Evolutionary conservation across 164 flowering plant species (phyloP), one percentile per base, ranked within the genome.

Genomic region (Kalanchoe fedtschenkoi): DNA sequence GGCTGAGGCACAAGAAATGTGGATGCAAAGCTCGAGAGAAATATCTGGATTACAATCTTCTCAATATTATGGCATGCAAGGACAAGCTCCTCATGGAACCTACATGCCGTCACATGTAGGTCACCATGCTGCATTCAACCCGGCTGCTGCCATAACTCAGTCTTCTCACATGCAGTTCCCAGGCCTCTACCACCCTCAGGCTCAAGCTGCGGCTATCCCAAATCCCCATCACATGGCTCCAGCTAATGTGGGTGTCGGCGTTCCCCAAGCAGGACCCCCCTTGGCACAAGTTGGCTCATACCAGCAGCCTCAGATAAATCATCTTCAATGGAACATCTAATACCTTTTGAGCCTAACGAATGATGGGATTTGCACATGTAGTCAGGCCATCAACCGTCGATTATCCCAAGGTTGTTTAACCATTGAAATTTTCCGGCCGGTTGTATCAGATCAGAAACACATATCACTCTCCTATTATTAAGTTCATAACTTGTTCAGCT

Each of bases 11-110:
- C 85, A 96, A 3, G 97, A 90, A 76, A 67, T 88, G 6, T 88
- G 98, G 98, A 74, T 93, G 58, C 92, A 83, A 74, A 88, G 82
- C 63, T 84, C 87, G 4, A 78, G 97, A 72, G 98, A 88, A 30
- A 60, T 77, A 39, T 75, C 85, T 2, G 77, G 85, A 14, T 1
- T 89, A 80, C 98, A 88, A 47, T 80, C 96, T 0, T 68, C 80
- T 32, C 81, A 87, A 54, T 93, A 83, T 69, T 93, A 85, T 75
- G 88, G 84, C 68, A 69, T 93, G 76, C 70, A 87, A 17, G 89
- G 84, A 54, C 96, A 88, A 71, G 72, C 83, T 11, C 89, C 89
- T 30, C 98, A 84, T 71, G 81, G 81, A 21, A 21, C 61, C 4
- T 93, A 86, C 71, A 17, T 93, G 77, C 89, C 85, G 24, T 82